phyloP scores from a whole-genome alignment of 2,329 filamentous ascomycete species.

The Neofusicoccum umdonicola region DNA sequence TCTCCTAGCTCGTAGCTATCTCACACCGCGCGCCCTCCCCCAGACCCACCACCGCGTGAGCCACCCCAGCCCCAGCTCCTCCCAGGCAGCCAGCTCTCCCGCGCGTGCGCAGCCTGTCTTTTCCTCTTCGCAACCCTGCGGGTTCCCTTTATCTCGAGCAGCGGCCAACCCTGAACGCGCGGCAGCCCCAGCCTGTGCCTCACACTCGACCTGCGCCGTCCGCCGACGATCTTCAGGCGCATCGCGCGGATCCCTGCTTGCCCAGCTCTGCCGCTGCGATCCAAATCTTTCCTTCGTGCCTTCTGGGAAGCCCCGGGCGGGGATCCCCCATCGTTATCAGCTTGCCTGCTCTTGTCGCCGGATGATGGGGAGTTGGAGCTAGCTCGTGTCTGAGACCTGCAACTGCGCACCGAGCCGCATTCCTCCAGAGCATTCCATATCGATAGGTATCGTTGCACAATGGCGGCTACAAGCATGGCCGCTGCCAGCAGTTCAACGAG shows the following conservation, averaged over 20 bases:
- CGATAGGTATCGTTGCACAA: conserved; percentile 14
- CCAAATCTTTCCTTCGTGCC: background rate
- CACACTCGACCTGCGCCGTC: background rate
- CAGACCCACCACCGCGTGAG: conserved; percentile 17
- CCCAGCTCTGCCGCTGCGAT: background rate
- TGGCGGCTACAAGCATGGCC: conserved; percentile 13
- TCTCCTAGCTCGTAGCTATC: background rate
- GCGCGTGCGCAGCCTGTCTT: conserved; percentile 13
- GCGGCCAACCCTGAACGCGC: conserved; percentile 7
- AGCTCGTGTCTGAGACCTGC: conserved; percentile 7
- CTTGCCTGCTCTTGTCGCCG: background rate
- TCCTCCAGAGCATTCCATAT: conserved; percentile 16
- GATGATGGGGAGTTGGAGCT: conserved; percentile 17
- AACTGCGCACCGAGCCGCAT: conserved; percentile 12
- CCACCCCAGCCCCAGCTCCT: background rate
- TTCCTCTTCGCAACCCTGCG: background rate
- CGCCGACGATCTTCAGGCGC: background rate
- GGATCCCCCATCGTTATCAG: conserved; percentile 4
- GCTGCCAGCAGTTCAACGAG: conserved; percentile 3
- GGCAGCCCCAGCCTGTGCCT: background rate
- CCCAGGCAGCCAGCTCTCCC: background rate
- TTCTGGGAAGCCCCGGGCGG: background rate
- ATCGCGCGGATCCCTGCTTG: conserved; percentile 2
- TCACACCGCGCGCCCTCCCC: background rate
- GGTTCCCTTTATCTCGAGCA: background rate